Evolutionary conservation across 805 yeast genomes (phyloP).

Genomic region (Vanderwaltozyma yarrowii): DNA sequence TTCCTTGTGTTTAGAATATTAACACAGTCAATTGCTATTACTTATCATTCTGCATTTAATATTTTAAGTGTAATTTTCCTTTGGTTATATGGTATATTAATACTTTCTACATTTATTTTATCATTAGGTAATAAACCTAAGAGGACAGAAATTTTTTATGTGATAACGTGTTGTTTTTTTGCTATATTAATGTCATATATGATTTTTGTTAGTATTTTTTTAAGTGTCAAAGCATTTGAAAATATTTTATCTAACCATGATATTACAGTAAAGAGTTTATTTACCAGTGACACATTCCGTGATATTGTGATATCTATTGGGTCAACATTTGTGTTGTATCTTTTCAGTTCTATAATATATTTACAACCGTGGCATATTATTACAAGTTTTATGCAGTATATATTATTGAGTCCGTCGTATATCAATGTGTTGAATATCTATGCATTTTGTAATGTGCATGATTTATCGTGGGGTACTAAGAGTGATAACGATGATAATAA

Average conservation of each 20-base stretch:
- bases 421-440: conserved; percentile 86
- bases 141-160: conserved; percentile 73
- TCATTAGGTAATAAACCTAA: conserved; percentile 92
- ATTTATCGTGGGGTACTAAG: conserved; percentile 95
- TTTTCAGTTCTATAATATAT: conserved; percentile 67
- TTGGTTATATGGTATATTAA: conserved; percentile 75
- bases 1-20: conserved; percentile 83
- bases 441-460: conserved; percentile 94
- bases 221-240: conserved; percentile 67
- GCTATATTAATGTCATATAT: conserved; percentile 84
- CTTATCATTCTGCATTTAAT: conserved; percentile 54
- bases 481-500: conserved; percentile 56
- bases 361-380: conserved; percentile 90
- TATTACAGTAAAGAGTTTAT: conserved; percentile 35
- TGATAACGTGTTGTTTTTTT: conserved; percentile 65
- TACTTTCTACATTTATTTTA: conserved; percentile 77
- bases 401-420: conserved; percentile 78
- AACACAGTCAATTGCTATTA: conserved; percentile 61
- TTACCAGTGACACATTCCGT: conserved; percentile 64
- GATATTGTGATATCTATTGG: conserved; percentile 79
- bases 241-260: conserved; percentile 30
- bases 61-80: conserved; percentile 68
- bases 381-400: conserved; percentile 76
- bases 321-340: conserved; percentile 75
- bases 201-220: conserved; percentile 78